Conservation (phyloP, 1,284 basidiomycete genomes). For the Bjerkandera adusta region DNA sequence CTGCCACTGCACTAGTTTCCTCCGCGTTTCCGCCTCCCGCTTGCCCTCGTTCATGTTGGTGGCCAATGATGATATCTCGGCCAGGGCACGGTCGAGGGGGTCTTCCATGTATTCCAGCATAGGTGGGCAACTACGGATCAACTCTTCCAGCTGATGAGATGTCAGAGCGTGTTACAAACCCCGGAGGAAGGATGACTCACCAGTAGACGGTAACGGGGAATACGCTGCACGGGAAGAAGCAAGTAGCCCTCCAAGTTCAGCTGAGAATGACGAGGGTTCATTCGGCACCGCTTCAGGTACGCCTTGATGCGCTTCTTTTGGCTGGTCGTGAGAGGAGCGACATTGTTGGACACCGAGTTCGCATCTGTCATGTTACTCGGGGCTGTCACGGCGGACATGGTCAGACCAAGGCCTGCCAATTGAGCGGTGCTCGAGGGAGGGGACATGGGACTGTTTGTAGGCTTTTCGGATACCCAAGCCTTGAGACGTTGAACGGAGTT, state of each 20-base stretch:
- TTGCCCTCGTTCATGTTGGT: slow-evolving; percentile 97
- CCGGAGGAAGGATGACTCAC: slow-evolving; percentile 42
- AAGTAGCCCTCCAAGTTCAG: slow-evolving; percentile 95
- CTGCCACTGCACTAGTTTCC: slow-evolving; percentile 92
- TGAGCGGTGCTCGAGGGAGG: slow-evolving; percentile 62
- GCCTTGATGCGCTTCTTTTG: slow-evolving; percentile 86
- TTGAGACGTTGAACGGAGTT: slow-evolving; percentile 85
- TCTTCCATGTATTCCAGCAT: slow-evolving; percentile 70
- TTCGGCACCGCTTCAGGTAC: slow-evolving; percentile 83
- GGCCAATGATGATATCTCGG: slow-evolving; percentile 84
- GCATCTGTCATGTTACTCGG: slow-evolving; percentile 42
- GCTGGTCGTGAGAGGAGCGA: slow-evolving; percentile 51
- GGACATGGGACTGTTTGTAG: slow-evolving; percentile 43
- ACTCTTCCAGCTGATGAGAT: slow-evolving; percentile 69
- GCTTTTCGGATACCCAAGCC: slow-evolving; percentile 71
- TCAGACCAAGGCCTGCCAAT: slow-evolving; percentile 58
- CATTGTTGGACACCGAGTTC: slow-evolving; percentile 22
- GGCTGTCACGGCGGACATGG: slow-evolving; percentile 54
- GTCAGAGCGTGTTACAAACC: slow-evolving; percentile 1
- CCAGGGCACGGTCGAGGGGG: slow-evolving; percentile 81
- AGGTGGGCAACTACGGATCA: slow-evolving; percentile 82
- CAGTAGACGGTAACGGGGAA: slow-evolving; percentile 93
- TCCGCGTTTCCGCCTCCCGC: slow-evolving; percentile 87
- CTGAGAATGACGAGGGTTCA: slow-evolving; percentile 91
- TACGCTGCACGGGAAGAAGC: slow-evolving; percentile 92